A percentile compares a stretch with the other conserved stretches of the same genome.
Evolutionary conservation across 2,329 filamentous ascomycete genomes (phyloP).

Genomic region (Zymoseptoria tritici): DNA sequence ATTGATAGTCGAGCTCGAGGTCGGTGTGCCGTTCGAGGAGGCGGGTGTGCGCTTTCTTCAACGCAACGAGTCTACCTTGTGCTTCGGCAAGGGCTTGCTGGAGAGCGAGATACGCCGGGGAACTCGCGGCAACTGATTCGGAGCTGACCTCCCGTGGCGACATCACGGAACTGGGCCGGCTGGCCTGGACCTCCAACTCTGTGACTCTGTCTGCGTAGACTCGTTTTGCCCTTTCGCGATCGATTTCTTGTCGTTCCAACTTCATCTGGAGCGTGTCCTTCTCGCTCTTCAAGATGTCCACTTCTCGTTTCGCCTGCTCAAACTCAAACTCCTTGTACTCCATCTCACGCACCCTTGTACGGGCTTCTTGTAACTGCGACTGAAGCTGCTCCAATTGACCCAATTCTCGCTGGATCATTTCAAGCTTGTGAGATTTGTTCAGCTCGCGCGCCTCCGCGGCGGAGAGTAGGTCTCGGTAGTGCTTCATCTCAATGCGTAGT

Average conservation of each 20-base stretch:
- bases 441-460: slow-evolving; percentile 63
- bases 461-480: slow-evolving; percentile 55
- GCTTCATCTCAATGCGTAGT: slow-evolving; percentile 48
- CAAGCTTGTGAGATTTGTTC: slow-evolving; percentile 55
- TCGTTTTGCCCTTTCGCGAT: slow-evolving; percentile 41
- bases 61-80: slow-evolving; percentile 40
- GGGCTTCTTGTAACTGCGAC: slow-evolving; percentile 52
- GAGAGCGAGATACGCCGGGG: slow-evolving; percentile 2
- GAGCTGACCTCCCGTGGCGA: neutral
- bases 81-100: slow-evolving; percentile 37
- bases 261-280: slow-evolving; percentile 54
- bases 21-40: slow-evolving; percentile 46
- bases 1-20: slow-evolving; percentile 29
- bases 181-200: slow-evolving; percentile 35
- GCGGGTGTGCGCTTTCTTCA: slow-evolving; percentile 47
- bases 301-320: slow-evolving; percentile 50
- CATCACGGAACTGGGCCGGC: slow-evolving; percentile 2
- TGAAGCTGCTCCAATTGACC: slow-evolving; percentile 55
- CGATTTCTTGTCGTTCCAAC: slow-evolving; percentile 46
- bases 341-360: slow-evolving; percentile 54
- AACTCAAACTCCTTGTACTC: slow-evolving; percentile 58
- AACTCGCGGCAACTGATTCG: neutral
- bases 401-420: slow-evolving; percentile 54
- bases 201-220: slow-evolving; percentile 44
- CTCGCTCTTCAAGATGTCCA: slow-evolving; percentile 51